Base-by-base conservation (phyloP, 2,329 filamentous ascomycete species). In the Diatrype stigma region DNA sequence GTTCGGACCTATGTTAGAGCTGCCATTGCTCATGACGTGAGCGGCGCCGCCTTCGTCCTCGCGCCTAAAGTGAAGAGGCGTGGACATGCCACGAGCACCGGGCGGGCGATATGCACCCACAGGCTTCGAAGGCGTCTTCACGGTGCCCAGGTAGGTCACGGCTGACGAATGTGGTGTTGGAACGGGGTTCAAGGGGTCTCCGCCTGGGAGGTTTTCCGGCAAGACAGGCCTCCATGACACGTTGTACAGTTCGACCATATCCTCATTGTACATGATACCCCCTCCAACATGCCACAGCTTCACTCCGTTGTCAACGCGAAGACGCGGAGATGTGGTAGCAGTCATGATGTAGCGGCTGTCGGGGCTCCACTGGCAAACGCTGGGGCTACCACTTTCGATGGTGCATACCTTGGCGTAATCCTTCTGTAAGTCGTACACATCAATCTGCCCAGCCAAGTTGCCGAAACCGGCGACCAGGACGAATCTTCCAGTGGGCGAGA, bases 71-170 rank as follows among this genome's bases (percentile, higher is more conserved):
- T 94, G 89, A 56, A 97, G 77, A 10, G 94, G 94, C 1, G 94
- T 97, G 49, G 85, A 81, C 56, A 88, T 85, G 48, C 94, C 94
- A 60, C 94, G 88, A 26, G 94, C 94, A 59, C 94, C 94, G 2
- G 94, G 94, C 37, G 94, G 94, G 45, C 94, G 87, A 69, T 99
- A 99, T 3, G 94, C 94, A 59, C 94, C 94, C n/a, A 90, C 91
- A 42, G 94, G 91, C 76, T 99, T 99, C 54, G 90, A 94, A 4
- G 94, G 92, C 3, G 92, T 93, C 81, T 97, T 97, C 63, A 89
- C 85, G 3, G 87, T 92, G 58, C 85, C 87, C 48, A 96, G 78
- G 64, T 91, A 96, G 2, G 85, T 82, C 32, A 88, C 72, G 11
- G 93, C 94, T 32, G 93, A 97, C 7, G 85, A 68, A 67, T 99